Conservation (phyloP, 192 early-diverging fungal genomes). For the Gaertneriomyces sp. region DNA sequence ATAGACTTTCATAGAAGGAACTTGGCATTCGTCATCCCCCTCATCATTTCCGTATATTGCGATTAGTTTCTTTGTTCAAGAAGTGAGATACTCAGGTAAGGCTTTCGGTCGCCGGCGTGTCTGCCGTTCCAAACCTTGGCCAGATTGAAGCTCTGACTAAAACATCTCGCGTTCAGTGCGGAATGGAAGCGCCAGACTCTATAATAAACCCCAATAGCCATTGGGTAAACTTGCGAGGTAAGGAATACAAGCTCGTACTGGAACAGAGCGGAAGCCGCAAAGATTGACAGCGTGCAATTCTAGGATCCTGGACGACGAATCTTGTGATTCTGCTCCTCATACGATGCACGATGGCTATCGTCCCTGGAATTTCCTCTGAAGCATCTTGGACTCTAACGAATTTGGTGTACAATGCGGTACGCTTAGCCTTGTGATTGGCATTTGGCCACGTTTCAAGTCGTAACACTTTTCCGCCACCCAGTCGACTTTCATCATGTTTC, state of each 20-base stretch:
- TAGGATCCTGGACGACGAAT: constrained; percentile 91
- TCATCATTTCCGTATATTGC: too few species aligned
- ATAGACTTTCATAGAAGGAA: too few species aligned
- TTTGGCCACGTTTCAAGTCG: neutral
- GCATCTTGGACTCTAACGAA: constrained; percentile 96
- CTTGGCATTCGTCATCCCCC: too few species aligned
- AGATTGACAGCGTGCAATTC: neutral
- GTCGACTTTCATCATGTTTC: constrained; percentile 97
- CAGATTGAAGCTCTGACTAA: too few species aligned
- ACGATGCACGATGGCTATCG: constrained; percentile 72
- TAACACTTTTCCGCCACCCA: constrained; percentile 28
- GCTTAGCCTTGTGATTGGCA: constrained; percentile 13
- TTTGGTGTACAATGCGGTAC: constrained; percentile 81
- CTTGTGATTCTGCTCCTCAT: constrained; percentile 76
- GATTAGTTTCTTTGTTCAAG: too few species aligned
- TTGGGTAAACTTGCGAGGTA: constrained; percentile 42
- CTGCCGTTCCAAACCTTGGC: too few species aligned
- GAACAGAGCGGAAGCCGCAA: neutral
- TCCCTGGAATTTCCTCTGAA: constrained; percentile 89
- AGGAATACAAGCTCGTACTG: neutral
- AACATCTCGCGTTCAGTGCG: too few species aligned
- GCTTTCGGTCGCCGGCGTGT: too few species aligned
- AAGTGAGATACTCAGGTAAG: too few species aligned
- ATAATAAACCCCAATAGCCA: constrained; percentile 39
- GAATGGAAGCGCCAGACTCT: constrained; percentile 15